Evolutionary conservation across 2,329 filamentous ascomycete genomes (phyloP).

Genomic region (Cladorrhinum sp.): DNA sequence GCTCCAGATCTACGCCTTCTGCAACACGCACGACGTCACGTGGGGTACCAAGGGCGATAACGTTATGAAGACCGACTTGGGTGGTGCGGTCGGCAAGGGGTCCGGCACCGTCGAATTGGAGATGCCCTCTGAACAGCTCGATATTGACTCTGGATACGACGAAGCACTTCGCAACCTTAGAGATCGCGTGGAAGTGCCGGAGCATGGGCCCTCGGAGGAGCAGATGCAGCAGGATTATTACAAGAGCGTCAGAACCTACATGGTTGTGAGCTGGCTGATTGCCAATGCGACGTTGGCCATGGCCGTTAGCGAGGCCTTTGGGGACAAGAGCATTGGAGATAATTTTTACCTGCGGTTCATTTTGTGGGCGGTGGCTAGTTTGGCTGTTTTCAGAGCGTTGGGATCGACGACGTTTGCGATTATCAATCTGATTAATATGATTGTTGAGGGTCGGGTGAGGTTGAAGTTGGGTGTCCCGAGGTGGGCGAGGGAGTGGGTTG

Average conservation of each 20-base stretch:
- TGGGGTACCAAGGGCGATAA: constrained; percentile 99
- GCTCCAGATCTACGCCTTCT: constrained; percentile 96
- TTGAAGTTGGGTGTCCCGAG: constrained; percentile 54
- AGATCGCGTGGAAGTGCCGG: constrained; percentile 80
- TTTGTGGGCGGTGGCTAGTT: constrained; percentile 81
- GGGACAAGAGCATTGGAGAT: constrained; percentile 63
- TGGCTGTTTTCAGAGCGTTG: constrained; percentile 85
- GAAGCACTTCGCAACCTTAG: constrained; percentile 94
- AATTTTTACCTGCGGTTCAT: constrained; percentile 94
- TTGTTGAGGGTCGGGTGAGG: constrained; percentile 79
- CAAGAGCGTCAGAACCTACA: constrained; percentile 93
- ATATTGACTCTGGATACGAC: constrained; percentile 97
- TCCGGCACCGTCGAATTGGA: constrained; percentile 79
- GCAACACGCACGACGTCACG: constrained; percentile 97
- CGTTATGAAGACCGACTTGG: constrained; percentile 86
- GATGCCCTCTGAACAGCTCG: constrained; percentile 96
- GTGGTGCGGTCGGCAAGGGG: constrained; percentile 74
- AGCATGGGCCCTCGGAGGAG: constrained; percentile 59
- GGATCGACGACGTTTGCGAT: constrained; percentile 79
- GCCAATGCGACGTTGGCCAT: constrained; percentile 91
- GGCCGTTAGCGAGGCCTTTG: constrained; percentile 85
- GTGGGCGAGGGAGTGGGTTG: constrained; percentile 39
- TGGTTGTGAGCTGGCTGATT: constrained; percentile 93
- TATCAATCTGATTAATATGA: constrained; percentile 77
- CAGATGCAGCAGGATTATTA: constrained; percentile 99